Evolutionary conservation across 176 grass and related monocot species (phyloP).

Genomic region (Aegilops umbellulata): DNA sequence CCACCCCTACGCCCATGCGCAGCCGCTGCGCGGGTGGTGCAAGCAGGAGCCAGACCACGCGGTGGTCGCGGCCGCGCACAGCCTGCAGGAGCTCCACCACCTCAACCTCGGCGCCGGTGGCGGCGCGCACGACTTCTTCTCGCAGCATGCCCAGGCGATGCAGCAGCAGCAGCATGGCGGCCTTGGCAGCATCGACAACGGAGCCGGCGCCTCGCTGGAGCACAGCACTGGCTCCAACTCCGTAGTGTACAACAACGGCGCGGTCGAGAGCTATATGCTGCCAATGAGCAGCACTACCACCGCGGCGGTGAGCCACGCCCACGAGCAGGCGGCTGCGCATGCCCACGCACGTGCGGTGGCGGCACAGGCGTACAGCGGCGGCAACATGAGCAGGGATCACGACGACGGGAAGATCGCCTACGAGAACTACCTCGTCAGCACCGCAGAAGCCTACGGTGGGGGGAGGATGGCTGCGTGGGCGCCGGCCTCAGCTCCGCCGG

Average conservation of each 20-base stretch:
- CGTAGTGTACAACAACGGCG: constrained; percentile 58
- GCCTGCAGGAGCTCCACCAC: constrained; percentile 60
- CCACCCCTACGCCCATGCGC: constrained; percentile 42
- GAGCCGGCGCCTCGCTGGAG: constrained; percentile 35
- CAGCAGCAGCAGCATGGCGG: constrained; percentile 12
- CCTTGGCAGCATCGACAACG: constrained; percentile 44
- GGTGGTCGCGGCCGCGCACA: constrained; percentile 62
- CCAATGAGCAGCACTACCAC: constrained; percentile 38
- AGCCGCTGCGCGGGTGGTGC: constrained; percentile 54
- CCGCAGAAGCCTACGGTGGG: constrained; percentile 25
- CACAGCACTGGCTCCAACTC: constrained; percentile 77
- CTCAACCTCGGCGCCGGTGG: constrained; percentile 37
- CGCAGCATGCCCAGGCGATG: constrained; percentile 12
- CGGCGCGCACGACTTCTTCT: constrained; percentile 61
- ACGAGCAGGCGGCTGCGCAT: background rate
- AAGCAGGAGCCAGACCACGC: constrained; percentile 71
- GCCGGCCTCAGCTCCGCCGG: background rate
- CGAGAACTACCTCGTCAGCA: constrained; percentile 34
- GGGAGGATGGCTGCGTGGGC: constrained; percentile 30
- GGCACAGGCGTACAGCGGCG: background rate
- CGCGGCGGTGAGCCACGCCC: constrained; percentile 1
- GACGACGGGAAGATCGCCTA: constrained; percentile 42
- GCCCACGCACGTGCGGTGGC: background rate
- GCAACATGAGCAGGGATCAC: constrained; percentile 16
- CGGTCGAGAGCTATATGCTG: constrained; percentile 41